These are phyloP conservation scores for Lactarius psammicola DNA, from an alignment of 768 basidiomycete genomes.

Conservation along the genomic window DNA sequence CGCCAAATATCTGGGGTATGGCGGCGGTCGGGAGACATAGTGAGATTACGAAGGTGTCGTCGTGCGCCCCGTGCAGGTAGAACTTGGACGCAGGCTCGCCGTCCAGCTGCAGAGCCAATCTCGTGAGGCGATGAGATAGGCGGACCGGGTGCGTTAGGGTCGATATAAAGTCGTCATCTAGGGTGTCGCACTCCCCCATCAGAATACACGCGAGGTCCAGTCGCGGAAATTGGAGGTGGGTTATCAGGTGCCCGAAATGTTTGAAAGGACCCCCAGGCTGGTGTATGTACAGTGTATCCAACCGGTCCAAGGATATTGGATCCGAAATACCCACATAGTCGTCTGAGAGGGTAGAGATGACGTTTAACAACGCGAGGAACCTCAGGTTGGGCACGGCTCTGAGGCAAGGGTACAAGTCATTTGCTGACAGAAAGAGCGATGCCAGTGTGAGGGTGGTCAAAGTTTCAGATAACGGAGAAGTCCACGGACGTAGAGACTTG, in stretches of 20 bases:
- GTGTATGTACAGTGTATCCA: conserved; percentile 12
- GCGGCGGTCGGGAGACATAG: conserved; percentile 14
- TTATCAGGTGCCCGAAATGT: conserved; percentile 18
- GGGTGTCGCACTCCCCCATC: conserved; percentile 19
- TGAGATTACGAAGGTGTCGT: conserved; percentile 6
- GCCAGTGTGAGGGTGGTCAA: conserved; percentile 13
- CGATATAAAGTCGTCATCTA: conserved; percentile 10
- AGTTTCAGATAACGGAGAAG: conserved; percentile 1
- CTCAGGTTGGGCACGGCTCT: conserved; percentile 15
- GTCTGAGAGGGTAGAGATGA: conserved; percentile 10
- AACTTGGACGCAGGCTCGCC: conserved; percentile 21
- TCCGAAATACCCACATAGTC: conserved; percentile 6
- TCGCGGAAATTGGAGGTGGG: conserved; percentile 13
- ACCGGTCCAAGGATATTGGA: conserved; percentile 12
- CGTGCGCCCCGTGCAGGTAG: conserved; percentile 17
- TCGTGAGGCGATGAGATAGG: conserved; percentile 7
- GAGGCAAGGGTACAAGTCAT: conserved; percentile 17
- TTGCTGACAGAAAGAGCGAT: conserved; percentile 15
- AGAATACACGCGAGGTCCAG: conserved; percentile 7
- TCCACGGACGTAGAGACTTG: conserved; percentile 15
- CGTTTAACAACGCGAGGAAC: conserved; percentile 15
- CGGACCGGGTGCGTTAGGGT: conserved; percentile 5
- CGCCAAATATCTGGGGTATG: conserved; percentile 7
- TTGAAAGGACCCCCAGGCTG: conserved; percentile 15
- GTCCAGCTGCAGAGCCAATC: conserved; percentile 9